phyloP scores from a whole-genome alignment of 176 grass and related monocot genomes.

The Stipa capillata region DNA sequence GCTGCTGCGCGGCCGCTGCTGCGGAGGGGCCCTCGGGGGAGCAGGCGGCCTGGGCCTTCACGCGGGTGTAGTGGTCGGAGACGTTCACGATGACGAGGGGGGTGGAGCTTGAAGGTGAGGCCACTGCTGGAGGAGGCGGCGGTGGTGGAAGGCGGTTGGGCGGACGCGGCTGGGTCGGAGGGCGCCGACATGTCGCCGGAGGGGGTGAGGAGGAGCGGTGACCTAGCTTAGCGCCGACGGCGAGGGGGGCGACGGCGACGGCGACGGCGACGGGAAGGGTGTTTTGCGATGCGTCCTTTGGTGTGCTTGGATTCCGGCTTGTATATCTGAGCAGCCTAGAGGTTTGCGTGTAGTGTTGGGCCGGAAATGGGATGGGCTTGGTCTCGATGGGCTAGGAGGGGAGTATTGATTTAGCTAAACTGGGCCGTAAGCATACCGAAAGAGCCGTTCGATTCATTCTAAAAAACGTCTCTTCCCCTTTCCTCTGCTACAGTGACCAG shows the following conservation, averaged over 20 bases:
- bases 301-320: conserved; percentile 12
- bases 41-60: conserved; percentile 73
- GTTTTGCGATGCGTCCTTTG: conserved; percentile 17
- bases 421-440: not conserved
- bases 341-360: not conserved
- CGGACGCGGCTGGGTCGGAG: not conserved
- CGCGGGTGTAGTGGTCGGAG: conserved; percentile 96
- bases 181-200: conserved; percentile 43
- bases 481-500: too few species aligned
- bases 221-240: conserved; percentile 30
- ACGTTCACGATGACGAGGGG: conserved; percentile 94
- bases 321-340: not conserved
- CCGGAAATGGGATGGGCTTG: not conserved
- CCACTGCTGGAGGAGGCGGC: conserved; percentile 65
- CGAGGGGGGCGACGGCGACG: not conserved
- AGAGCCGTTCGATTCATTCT: too few species aligned
- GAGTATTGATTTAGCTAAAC: not conserved
- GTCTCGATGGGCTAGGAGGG: not conserved
- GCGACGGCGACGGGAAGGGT: not conserved
- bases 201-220: too few species aligned
- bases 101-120: conserved; percentile 98
- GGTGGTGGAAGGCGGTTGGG: not conserved
- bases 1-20: too few species aligned
- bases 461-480: too few species aligned
- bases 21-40: conserved; percentile 13